These are phyloP conservation scores for Trichophyton rubrum DNA, from an alignment of 2,329 filamentous ascomycete genomes.

Conservation along the genomic window DNA sequence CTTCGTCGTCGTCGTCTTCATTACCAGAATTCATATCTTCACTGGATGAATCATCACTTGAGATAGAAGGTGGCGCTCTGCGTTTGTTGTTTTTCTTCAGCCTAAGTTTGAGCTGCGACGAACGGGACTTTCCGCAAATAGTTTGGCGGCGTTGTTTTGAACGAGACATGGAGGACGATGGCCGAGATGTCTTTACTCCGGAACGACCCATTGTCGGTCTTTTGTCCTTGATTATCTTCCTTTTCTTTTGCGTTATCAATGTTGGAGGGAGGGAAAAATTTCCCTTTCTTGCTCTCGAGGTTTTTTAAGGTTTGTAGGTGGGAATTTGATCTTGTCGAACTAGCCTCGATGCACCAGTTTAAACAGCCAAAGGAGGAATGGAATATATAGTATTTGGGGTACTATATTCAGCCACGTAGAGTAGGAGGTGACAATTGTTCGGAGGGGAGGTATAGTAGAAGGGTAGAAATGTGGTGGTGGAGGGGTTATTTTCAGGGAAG, in stretches of 20 bases:
- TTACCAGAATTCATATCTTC: conserved; percentile 27
- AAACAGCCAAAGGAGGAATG: neutral
- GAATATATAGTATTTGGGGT: neutral
- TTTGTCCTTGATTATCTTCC: neutral
- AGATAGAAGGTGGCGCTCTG: conserved; percentile 17
- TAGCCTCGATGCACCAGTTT: neutral
- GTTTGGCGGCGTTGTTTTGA: conserved; percentile 9
- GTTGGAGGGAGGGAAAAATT: neutral
- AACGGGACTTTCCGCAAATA: conserved; percentile 7
- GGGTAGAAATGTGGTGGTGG: neutral
- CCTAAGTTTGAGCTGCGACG: conserved; percentile 4
- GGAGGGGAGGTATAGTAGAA: neutral
- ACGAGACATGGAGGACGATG: neutral
- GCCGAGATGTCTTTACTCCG: neutral
- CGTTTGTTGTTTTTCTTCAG: conserved; percentile 9
- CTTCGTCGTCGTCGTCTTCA: conserved; percentile 19
- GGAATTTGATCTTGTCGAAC: neutral
- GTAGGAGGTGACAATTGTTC: neutral
- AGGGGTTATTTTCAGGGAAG: neutral
- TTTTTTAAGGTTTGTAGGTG: neutral
- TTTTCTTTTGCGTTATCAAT: neutral
- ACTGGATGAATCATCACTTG: conserved; percentile 25
- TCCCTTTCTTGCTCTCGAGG: neutral
- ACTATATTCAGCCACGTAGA: neutral
- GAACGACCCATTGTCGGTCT: neutral